Evolutionary conservation across 306 rosid genomes (phyloP), one percentile per base, ranked within the genome.

Genomic region (Dryas octopetala): DNA sequence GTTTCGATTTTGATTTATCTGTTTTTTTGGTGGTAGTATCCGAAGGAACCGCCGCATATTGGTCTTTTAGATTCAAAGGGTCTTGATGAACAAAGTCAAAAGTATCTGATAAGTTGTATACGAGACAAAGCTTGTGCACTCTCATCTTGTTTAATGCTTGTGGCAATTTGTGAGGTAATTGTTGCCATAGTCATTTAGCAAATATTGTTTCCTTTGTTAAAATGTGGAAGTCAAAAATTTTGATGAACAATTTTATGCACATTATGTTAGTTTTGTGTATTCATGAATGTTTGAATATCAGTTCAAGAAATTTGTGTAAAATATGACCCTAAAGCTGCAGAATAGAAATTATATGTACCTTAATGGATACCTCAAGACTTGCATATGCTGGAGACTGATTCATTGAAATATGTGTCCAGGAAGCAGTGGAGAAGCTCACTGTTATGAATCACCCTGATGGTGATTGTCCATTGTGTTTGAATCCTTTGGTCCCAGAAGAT

Each of bases 391-490:
- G 62, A 52, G 51, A 40, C 63, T 70, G 51, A 70, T 54, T 16
- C 6, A n/a, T 75, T 61, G 67, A 62, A 79, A 65, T 73, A 43
- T 72, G 9, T 81, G 82, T 81, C 55, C 78, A 92, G 98, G 98
- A 90, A 90, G 94, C 94, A 0, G 91, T 74, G 74, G 98, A 90
- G 80, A 86, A 85, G 81, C 92, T 92, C 61, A 74, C 98, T 63
- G 70, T 67, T n/a, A 88, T 92, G 96, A 92, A 92, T 80, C 96
- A 89, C 80, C 98, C 98, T 13, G 96, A 90, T 74, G 98, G 98
- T 6, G 90, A 92, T 70, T 92, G 96, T 76, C 94, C 98, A 5
- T 79, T 92, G 84, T 90, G 98, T 80, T 84, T 92, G 81, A 68
- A 74, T 78, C 91, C 96, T 26, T 78, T 92, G 87, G 86, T 92